Base-by-base conservation (phyloP, 2,329 filamentous ascomycete species). In the Epicoccum nigrum region DNA sequence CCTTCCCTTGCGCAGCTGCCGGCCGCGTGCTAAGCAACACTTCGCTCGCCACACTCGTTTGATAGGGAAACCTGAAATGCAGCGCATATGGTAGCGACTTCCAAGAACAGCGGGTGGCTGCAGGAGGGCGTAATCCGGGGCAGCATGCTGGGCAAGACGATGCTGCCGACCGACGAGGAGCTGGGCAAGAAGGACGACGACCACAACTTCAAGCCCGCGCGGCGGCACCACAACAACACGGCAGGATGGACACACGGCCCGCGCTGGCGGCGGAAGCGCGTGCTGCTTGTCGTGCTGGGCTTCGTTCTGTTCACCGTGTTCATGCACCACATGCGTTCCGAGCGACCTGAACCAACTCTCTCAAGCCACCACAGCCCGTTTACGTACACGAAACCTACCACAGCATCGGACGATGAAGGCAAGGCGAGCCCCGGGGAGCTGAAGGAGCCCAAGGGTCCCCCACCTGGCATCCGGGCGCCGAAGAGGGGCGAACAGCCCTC, bases 121-220 rank as follows among this genome's bases (percentile, higher is more conserved):
- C 60, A 63, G 51, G 59, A 65, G 40, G 59, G 62, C 35, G 52
- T 59, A 27, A 63, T 62, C 25, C 45, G 64, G 32, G 56, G 59
- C 51, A 67, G 47, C 59, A 72, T 73, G 69, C 52, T 69, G 54
- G 57, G 60, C 72, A 71, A 76, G 68, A 60, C 71, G 70, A 68
- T 78, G 16, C 76, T 81, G 56, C 69, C 76, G 19, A 78, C 74
- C 51, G 84, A 87, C 65, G 83, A 85, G 72, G 83, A 86, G 76
- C 77, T 85, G 52, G 84, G 83, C 50, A 87, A 86, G 73, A 83
- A 83, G 66, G 81, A 87, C 69, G 85, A 87, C 68, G 83, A 86
- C 69, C 81, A 83, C 69, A 40, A 39, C 33, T 64, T 49, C 45
- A 77, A 73, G 54, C 76, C 74, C 6, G 42, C 70, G 64, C 70